Base-by-base conservation (phyloP, 345 rosid genomes). In the Eutrema japonicum region DNA sequence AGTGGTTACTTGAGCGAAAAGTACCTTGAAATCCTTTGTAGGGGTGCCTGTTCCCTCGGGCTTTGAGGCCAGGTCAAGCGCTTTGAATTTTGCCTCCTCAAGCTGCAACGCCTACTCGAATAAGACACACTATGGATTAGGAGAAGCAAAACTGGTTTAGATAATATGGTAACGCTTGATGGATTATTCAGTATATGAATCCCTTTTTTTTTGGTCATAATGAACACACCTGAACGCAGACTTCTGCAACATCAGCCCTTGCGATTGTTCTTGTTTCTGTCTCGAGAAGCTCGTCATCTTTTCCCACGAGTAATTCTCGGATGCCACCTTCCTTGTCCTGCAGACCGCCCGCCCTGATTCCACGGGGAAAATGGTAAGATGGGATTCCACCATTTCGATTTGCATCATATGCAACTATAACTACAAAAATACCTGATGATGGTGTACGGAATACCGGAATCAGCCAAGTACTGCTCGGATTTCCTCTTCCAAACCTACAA, bases 381-480 rank as follows among this genome's bases (percentile, higher is more conserved):
- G 45, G 66, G 32, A 49, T 43, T 53, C 47, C 10, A 1, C 30
- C 57, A 52, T 58, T 11, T 40, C 42, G 53, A 8, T 38, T 41
- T 55, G 27, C 4, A 50, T 33, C 11, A 1, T 14, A 35, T 40
- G 37, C 14, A 58, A 64, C 16, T n/a, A 5, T 46, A 47, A 41
- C 64, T 27, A 64, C 37, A 66, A 22, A 33, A 1, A 2, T 66
- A 90, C 98, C 98, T 91, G 84, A 95, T 88, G 49, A 95, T 95
- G 32, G 99, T 95, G 84, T 92, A 92, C 0, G 99, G 94, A 65
- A 95, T 29, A 50, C 97, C 93, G 29, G 93, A 90, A 70, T 95
- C 97, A 42, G 92, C 92, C 88, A 95, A 83, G 83, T 92, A 95
- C 76, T 90, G 97, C 83, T 95, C 99, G n/a, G 99, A 92, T 75